Evolutionary conservation across 495 filamentous ascomycete genomes (phyloP), one percentile per base, ranked within the genome.

Genomic region (Stereocaulon alpinum): DNA sequence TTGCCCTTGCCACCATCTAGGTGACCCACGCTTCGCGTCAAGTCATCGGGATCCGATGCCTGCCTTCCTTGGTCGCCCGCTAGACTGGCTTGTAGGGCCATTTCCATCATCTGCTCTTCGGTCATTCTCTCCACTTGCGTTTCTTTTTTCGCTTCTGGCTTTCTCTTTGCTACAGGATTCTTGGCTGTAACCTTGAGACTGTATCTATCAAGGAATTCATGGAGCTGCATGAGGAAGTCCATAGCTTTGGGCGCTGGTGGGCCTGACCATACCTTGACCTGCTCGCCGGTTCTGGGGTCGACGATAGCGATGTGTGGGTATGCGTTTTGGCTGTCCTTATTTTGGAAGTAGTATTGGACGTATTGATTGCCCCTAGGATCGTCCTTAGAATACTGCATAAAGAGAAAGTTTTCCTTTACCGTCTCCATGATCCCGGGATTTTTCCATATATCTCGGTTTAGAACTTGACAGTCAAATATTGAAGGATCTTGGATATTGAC

Each of bases 391-490:
- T 87, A 95, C 68, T 98, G 93, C 66, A 97, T 76, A 71, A 98
- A 97, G 56, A 98, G 79, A 67, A 97, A 98, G 69, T 95, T 89
- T 67, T 96, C 90, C 69, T 80, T 82, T 42, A 98, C 77, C 1
- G 95, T 86, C 15, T 87, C 83, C 66, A 79, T 80, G 55, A 98
- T 83, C 10, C 82, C 77, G 54, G 78, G 64, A 61, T 92, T 83
- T 70, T 96, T 97, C 93, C 93, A 98, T 49, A 96, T 80, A 67
- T 98, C 93, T 24, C 93, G 81, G 68, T 98, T 98, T 15, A 98
- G 76, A 3, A 86, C 74, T 68, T 97, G 94, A 67, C 93, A 97
- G 69, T 91, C 84, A 66, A 97, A 98, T 44, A 95, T 80, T 4
- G 88, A 85, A 40, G 85, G 78, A 69, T 98, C 91, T 73, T 98